Conservation (phyloP, 2,329 filamentous ascomycete genomes). For the Xylariales sp. region DNA sequence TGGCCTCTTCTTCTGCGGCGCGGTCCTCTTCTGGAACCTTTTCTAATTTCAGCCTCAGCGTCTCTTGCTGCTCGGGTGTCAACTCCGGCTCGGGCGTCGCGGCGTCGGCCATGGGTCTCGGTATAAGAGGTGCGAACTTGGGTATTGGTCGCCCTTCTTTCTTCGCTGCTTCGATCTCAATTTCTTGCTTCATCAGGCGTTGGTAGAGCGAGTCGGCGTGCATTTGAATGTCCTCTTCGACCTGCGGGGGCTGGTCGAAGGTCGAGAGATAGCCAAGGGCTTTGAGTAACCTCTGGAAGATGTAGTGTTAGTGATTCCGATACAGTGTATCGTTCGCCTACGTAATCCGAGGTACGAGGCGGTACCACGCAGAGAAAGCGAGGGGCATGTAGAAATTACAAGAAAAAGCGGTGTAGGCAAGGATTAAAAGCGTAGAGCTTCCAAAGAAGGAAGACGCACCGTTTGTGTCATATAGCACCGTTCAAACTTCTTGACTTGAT, state of each 20-base stretch:
- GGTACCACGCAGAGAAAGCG: neutral
- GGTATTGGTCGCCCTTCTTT: slow-evolving; percentile 69
- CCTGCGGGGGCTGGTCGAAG: slow-evolving; percentile 70
- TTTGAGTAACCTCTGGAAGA: slow-evolving; percentile 80
- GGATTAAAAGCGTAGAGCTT: neutral
- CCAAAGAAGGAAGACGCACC: slow-evolving; percentile 57
- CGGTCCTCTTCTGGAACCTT: slow-evolving; percentile 69
- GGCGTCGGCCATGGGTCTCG: slow-evolving; percentile 45
- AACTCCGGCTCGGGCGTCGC: slow-evolving; percentile 43
- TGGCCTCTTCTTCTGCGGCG: slow-evolving; percentile 70
- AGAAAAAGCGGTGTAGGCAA: neutral
- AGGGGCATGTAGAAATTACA: neutral
- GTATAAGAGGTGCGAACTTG: slow-evolving; percentile 68
- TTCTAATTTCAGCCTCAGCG: slow-evolving; percentile 66
- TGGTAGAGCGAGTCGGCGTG: slow-evolving; percentile 93
- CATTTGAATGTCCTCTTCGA: slow-evolving; percentile 93
- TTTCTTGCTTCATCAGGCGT: slow-evolving; percentile 85
- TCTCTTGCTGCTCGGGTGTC: slow-evolving; percentile 62
- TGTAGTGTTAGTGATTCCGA: slow-evolving; percentile 10
- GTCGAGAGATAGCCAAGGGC: slow-evolving; percentile 86
- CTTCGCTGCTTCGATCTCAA: slow-evolving; percentile 75
- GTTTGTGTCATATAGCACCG: slow-evolving; percentile 90
- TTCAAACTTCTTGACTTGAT: slow-evolving; percentile 81
- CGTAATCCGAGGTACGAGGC: neutral
- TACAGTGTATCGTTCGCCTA: neutral